Evolutionary conservation across 2,329 filamentous ascomycete species (phyloP), one percentile per base, ranked within the genome.

Genomic region (Chlorencoelia australis): DNA sequence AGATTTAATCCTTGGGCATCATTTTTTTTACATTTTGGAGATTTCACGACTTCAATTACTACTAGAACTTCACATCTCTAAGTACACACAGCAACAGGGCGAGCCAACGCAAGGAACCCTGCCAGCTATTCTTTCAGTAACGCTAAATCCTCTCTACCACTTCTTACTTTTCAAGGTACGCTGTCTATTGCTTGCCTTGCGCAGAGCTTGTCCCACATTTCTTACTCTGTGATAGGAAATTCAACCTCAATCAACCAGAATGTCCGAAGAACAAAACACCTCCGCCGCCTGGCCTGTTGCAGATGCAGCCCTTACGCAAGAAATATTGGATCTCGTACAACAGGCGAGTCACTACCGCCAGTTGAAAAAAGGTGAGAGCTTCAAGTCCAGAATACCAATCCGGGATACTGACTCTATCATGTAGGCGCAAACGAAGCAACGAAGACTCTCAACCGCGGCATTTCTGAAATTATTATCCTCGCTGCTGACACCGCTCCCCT

Each of bases 321-420:
- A 88, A 60, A 77, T 95, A 46, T 75, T 94, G 46, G 82, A 93
- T 52, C 71, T 87, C 38, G 71, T 88, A 44, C 83, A 89, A 33
- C 47, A 51, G 45, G 52, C 56, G 38, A 56, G 52, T 27, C 59
- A 82, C 65, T 70, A 74, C 56, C 72, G 79, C 34, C 84, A 91
- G 70, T 65, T 88, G 49, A 91, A 91, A 72, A 93, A 91, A 71
- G 84, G 85, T n/a, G n/a, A n/a, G n/a, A n/a, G n/a, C n/a, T n/a
- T n/a, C n/a, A n/a, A n/a, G n/a, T n/a, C n/a, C n/a, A n/a, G n/a
- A n/a, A n/a, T n/a, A n/a, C n/a, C n/a, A n/a, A n/a, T n/a, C n/a
- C n/a, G n/a, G n/a, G n/a, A n/a, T n/a, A n/a, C n/a, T n/a, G n/a
- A n/a, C n/a, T n/a, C n/a, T n/a, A n/a, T n/a, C n/a, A n/a, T n/a